These are phyloP conservation scores for Lomentospora prolificans DNA, from an alignment of 2,329 filamentous ascomycete species.

Conservation along the genomic window DNA sequence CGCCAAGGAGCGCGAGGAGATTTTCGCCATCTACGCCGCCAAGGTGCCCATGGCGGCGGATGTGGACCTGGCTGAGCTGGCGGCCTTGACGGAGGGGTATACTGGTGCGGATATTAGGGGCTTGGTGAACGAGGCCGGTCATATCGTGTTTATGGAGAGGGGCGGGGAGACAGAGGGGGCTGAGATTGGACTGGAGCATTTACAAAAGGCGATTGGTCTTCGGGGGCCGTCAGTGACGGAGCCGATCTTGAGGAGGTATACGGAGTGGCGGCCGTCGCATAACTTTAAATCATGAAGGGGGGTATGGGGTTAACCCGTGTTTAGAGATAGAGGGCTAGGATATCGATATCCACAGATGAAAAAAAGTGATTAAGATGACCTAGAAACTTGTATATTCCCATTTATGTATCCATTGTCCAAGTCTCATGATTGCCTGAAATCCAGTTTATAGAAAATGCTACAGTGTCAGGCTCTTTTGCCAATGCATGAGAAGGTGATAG, in stretches of 20 bases:
- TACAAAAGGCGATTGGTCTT: background rate
- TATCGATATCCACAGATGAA: background rate
- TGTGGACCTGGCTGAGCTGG: constrained; percentile 56
- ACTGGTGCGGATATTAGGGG: constrained; percentile 69
- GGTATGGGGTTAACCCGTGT: background rate
- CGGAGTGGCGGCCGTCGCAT: constrained; percentile 9
- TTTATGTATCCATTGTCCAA: background rate
- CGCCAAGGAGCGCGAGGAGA: constrained; percentile 60
- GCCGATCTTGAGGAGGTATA: constrained; percentile 3
- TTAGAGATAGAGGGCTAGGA: background rate
- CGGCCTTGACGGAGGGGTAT: constrained; percentile 59
- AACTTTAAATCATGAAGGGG: background rate
- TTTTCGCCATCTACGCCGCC: constrained; percentile 58
- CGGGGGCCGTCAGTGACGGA: constrained; percentile 3
- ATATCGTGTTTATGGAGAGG: constrained; percentile 7
- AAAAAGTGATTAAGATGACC: background rate
- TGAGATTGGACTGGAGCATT: constrained; percentile 2
- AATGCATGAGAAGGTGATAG: too few species aligned
- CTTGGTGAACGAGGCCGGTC: constrained; percentile 6
- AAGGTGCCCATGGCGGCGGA: constrained; percentile 50
- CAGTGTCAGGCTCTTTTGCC: constrained; percentile 4
- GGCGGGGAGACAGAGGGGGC: constrained; percentile 3
- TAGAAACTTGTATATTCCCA: background rate
- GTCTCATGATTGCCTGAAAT: background rate
- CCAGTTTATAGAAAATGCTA: background rate